Base-by-base conservation (phyloP, 768 basidiomycete genomes). In the Rubroboletus pulcherrimus region DNA sequence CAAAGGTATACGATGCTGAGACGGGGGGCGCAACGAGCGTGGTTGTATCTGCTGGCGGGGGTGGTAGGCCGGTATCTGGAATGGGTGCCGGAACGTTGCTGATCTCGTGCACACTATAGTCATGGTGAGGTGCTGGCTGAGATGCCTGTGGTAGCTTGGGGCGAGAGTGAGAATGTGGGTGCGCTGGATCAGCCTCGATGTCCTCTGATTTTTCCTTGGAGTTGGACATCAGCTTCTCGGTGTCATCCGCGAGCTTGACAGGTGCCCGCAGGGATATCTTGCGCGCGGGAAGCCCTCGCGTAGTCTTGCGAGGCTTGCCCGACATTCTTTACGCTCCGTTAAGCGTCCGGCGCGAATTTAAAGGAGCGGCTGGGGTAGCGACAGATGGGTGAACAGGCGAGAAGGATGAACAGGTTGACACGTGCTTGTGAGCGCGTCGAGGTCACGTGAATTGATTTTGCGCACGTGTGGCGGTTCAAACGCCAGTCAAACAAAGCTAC, bases 371-470 rank as follows among this genome's bases (percentile, higher is more conserved):
- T 64, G 45, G 53, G 49, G 49, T 66, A 55, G 53, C 33, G 45
- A 38, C 24, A 40, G 29, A 58, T 44, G 48, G 39, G 26, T n/a
- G 54, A 55, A 39, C 55, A 42, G 30, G 17, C 7, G 46, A 54
- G n/a, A n/a, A 26, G 43, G 49, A 55, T 37, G 59, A 67, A 63
- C 52, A 48, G 31, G 29, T 10, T 19, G 19, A 48, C 66, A 70
- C 68, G 60, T 68, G 63, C 48, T 42, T 35, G 53, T 37, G 40
- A 39, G 57, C 71, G 69, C 54, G 67, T 65, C 42, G 1, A 14
- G 43, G 51, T 65, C 69, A 71, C 69, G 69, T 72, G 71, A 7
- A 53, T 55, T 70, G 52, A 66, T 63, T 68, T 72, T 58, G 37
- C 35, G 39, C 56, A 67, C 53, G 59, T 59, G 63, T 5, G 4